These are phyloP conservation scores for Chlorella sp. DNA, from an alignment of 139 green algal genomes.

Conservation along the genomic window DNA sequence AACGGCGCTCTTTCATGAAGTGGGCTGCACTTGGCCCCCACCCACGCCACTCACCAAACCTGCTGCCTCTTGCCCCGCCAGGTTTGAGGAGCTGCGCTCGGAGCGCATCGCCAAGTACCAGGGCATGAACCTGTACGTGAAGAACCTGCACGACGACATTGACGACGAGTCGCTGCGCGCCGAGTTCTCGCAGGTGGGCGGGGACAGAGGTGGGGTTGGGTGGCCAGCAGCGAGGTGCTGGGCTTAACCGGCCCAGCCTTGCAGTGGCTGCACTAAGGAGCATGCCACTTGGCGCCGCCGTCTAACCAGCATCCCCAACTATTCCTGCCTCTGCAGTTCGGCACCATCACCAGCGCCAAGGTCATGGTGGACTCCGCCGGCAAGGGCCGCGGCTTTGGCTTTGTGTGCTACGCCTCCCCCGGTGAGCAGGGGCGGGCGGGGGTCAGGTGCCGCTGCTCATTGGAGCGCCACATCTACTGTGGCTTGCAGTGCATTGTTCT, in stretches of 20 bases:
- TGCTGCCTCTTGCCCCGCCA: not conserved
- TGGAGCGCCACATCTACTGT: not conserved
- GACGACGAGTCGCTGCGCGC: constrained; percentile 74
- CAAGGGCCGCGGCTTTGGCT: constrained; percentile 90
- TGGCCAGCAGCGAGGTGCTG: not conserved
- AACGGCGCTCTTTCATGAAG: no score
- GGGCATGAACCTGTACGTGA: constrained; percentile 96
- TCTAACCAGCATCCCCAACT: not conserved
- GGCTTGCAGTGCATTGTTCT: not conserved
- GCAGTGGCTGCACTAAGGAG: no score
- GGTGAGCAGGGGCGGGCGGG: not conserved
- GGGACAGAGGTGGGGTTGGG: not conserved
- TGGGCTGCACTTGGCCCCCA: no score
- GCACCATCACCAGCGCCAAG: constrained; percentile 91
- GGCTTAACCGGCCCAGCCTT: no score
- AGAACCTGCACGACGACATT: constrained; percentile 87
- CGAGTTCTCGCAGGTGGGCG: constrained; percentile 49
- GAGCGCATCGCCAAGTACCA: constrained; percentile 85
- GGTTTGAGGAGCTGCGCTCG: constrained; percentile 71
- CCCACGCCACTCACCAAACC: no score
- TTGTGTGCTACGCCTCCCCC: constrained; percentile 90
- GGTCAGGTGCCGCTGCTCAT: not conserved
- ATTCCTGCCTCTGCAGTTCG: constrained; percentile 37
- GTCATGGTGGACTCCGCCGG: constrained; percentile 82
- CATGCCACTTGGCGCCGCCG: no score